Base-by-base conservation (phyloP, 2,329 filamentous ascomycete genomes). In the Penicillium crustosum region DNA sequence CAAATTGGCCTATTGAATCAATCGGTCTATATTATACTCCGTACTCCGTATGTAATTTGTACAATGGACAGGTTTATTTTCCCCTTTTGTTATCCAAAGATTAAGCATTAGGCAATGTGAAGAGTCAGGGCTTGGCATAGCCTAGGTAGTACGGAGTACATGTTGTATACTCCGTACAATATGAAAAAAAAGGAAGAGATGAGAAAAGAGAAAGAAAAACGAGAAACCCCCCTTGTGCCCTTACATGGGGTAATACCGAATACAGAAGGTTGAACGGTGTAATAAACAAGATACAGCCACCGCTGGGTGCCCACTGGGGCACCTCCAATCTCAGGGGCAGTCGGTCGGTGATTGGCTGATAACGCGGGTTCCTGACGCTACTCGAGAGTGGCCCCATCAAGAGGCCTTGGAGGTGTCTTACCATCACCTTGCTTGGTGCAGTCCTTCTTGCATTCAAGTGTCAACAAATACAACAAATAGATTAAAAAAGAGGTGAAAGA, bases 341-440 rank as follows among this genome's bases (percentile, higher is more conserved):
- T 23, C 17, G n/a, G 2, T 10, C 17, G 6, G 1, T 60, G 48
- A 69, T 68, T 70, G 67, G 68, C 17, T 21, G 36, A 13, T 7
- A 6, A n/a, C 10, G 39, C 60, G 58, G 66, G 68, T 70, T 67
- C 67, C 68, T 70, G 68, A 63, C 67, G 55, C 68, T 64, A 68
- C 42, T 31, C 10, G 31, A 33, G 12, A 38, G 19, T 7, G 31
- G 31, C 25, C 21, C 44, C 27, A 27, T 17, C 39, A 23, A 53
- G 19, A 29, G 53, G 50, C 50, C 57, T 53, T 55, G 41, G 48
- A 25, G 6, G 38, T 49, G 57, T 58, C 58, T 59, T 57, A 61
- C 43, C n/a, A 25, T 45, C 45, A 23, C 62, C 62, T 65, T 65
- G 57, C 62, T 55, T 58, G 49, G 6, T 61, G 48, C 57, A 57